A percentile compares a stretch with the other conserved stretches of the same genome.
Evolutionary conservation across 768 basidiomycete species (phyloP).

Genomic region (Boletus subcaerulescens): DNA sequence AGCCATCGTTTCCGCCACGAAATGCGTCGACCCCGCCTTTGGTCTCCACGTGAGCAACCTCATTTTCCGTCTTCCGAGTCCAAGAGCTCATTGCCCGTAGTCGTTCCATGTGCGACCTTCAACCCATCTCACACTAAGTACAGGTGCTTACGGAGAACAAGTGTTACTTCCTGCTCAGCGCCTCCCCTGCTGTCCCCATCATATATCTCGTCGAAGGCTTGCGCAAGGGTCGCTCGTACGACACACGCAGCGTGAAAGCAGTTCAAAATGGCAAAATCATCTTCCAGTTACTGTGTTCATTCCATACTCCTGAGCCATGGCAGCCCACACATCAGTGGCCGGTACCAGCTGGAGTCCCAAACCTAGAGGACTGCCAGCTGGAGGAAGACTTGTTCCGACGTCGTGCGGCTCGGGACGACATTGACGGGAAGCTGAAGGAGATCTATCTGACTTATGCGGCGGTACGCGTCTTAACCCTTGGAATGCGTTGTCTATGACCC

Average conservation of each 20-base stretch:
- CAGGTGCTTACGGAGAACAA: constrained; percentile 28
- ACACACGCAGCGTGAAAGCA: constrained; percentile 62
- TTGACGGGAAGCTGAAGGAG: constrained; percentile 35
- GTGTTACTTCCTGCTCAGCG: constrained; percentile 82
- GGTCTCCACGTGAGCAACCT: constrained; percentile 62
- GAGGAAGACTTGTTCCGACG: constrained; percentile 45
- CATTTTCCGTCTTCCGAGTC: not conserved
- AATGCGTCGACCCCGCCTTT: constrained; percentile 62
- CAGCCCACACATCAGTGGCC: constrained; percentile 68
- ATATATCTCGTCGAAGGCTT: constrained; percentile 76
- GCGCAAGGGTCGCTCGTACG: constrained; percentile 72
- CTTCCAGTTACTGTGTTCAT: constrained; percentile 74
- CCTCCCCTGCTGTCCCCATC: constrained; percentile 69
- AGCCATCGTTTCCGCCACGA: constrained; percentile 78
- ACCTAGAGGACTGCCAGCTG: constrained; percentile 61
- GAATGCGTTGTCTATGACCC: constrained; percentile 26
- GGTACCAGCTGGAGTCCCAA: constrained; percentile 54
- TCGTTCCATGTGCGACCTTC: constrained; percentile 61
- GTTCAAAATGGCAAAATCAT: constrained; percentile 51
- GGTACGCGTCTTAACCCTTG: constrained; percentile 15
- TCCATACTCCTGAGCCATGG: constrained; percentile 76
- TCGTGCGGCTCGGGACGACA: constrained; percentile 26
- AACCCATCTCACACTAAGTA: not conserved
- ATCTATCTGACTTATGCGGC: constrained; percentile 27
- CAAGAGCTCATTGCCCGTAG: constrained; percentile 31